Evolutionary conservation across 208 protist genomes (phyloP).

Genomic region (Acanthamoeba polyphaga): DNA sequence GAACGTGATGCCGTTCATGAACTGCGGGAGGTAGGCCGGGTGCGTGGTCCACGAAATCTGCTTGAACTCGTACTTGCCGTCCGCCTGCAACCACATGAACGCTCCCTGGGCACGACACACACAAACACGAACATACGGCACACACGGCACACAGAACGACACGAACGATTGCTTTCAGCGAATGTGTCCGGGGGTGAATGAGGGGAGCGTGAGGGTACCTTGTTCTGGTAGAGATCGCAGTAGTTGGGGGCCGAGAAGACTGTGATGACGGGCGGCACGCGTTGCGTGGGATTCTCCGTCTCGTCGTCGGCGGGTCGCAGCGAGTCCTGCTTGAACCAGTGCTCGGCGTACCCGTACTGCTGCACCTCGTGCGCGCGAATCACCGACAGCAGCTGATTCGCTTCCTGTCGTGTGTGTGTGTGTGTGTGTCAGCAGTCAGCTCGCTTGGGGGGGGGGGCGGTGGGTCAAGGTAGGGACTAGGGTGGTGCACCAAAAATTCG

Average conservation of each 20-base stretch:
- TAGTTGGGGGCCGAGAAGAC: constrained; percentile 96
- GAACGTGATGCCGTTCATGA: constrained; percentile 55
- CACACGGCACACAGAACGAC: background rate
- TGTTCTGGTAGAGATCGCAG: constrained; percentile 96
- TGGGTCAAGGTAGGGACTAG: constrained; percentile 86
- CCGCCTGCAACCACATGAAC: constrained; percentile 42
- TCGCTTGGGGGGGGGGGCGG: background rate
- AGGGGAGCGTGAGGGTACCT: constrained; percentile 74
- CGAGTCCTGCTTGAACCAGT: constrained; percentile 57
- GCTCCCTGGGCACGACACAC: background rate
- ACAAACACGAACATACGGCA: background rate
- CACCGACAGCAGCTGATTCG: constrained; percentile 92
- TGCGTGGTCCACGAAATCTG: constrained; percentile 51
- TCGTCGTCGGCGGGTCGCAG: background rate
- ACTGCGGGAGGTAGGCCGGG: constrained; percentile 58
- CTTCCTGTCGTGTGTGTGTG: background rate
- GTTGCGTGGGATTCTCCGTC: background rate
- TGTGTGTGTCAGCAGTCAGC: background rate
- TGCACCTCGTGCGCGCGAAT: constrained; percentile 95
- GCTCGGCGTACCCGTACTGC: constrained; percentile 87
- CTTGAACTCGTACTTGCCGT: constrained; percentile 59
- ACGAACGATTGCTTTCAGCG: background rate
- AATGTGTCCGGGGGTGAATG: too few species aligned
- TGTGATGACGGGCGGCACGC: constrained; percentile 94
- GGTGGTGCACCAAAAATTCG: constrained; percentile 75